Conservation (phyloP, 73 alveolate species). For the Halteria grandinella region DNA sequence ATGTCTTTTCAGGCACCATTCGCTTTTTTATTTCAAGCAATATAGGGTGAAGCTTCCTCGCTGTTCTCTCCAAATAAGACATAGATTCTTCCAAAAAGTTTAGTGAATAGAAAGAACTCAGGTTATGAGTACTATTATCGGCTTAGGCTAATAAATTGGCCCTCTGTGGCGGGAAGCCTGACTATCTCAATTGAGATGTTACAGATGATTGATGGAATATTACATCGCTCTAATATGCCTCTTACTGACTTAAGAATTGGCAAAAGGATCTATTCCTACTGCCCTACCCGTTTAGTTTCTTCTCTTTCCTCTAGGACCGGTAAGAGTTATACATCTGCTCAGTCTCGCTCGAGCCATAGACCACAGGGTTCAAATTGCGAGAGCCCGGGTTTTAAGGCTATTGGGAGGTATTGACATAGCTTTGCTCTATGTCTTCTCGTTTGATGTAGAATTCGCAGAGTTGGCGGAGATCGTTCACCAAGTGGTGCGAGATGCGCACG, state of each 20-base stretch:
- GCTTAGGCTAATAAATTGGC: too few species aligned
- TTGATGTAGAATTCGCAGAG: constrained; percentile 44
- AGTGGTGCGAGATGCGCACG: constrained; percentile 53
- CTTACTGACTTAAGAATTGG: constrained; percentile 23
- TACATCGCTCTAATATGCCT: constrained; percentile 22
- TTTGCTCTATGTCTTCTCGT: constrained; percentile 42
- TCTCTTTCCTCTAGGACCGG: constrained; percentile 13
- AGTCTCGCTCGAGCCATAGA: not conserved
- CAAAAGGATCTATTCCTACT: constrained; percentile 44
- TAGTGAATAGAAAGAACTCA: constrained; percentile 21
- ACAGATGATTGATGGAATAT: too few species aligned
- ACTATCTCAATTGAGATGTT: too few species aligned
- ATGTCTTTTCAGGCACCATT: constrained; percentile 55
- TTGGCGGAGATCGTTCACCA: constrained; percentile 52
- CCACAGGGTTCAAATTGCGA: too few species aligned
- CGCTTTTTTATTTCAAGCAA: constrained; percentile 27
- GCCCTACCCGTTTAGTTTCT: constrained; percentile 5
- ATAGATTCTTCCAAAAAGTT: constrained; percentile 46
- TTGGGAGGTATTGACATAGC: too few species aligned
- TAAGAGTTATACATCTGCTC: constrained; percentile 24
- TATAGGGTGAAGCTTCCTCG: constrained; percentile 57
- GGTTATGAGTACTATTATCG: constrained; percentile 17
- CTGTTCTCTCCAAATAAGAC: constrained; percentile 62
- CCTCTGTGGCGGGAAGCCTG: too few species aligned
- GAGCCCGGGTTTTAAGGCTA: too few species aligned